A percentile compares a stretch with the other conserved stretches of the same genome.
Conservation (phyloP, 805 yeast species). For the Starmerella potacharoeniae region DNA sequence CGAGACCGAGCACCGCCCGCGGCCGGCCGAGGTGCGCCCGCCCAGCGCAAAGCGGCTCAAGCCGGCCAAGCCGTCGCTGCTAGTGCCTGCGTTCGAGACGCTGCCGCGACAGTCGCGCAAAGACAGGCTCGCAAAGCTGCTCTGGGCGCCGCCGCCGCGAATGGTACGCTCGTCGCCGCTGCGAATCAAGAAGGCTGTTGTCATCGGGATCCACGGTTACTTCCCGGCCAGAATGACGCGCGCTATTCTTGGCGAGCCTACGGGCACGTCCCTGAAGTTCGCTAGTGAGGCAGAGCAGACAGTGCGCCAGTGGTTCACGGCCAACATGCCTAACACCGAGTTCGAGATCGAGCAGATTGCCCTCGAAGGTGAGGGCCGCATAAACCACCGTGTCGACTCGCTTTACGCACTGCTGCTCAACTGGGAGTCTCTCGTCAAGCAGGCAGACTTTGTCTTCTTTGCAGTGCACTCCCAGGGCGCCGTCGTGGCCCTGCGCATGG, state of each 20-base stretch:
- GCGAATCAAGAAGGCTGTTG: slow-evolving; percentile 37
- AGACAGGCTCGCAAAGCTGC: slow-evolving; percentile 21
- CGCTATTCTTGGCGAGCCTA: slow-evolving; percentile 86
- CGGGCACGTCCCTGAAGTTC: slow-evolving; percentile 86
- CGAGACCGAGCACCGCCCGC: slow-evolving; percentile 24
- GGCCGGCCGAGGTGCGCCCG: slow-evolving; percentile 17
- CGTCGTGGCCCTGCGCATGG: slow-evolving; percentile 72
- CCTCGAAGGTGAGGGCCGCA: slow-evolving; percentile 84
- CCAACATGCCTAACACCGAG: slow-evolving; percentile 29
- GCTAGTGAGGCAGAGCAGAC: slow-evolving; percentile 82
- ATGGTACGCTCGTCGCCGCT: background rate
- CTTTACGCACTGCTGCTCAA: slow-evolving; percentile 60
- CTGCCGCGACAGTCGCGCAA: slow-evolving; percentile 19
- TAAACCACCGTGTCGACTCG: slow-evolving; percentile 72
- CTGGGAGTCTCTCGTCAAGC: slow-evolving; percentile 45
- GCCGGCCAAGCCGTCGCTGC: slow-evolving; percentile 10
- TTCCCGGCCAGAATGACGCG: slow-evolving; percentile 81
- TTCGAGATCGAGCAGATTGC: slow-evolving; percentile 79
- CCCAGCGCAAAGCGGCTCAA: slow-evolving; percentile 8
- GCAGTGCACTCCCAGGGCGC: slow-evolving; percentile 96
- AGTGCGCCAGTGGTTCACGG: slow-evolving; percentile 51
- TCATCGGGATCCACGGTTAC: slow-evolving; percentile 92
- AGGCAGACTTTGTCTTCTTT: slow-evolving; percentile 76
- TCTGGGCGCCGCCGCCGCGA: slow-evolving; percentile 19
- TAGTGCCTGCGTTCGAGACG: slow-evolving; percentile 10